phyloP scores from a whole-genome alignment of 2,329 filamentous ascomycete genomes.

The Fonsecaea erecta region DNA sequence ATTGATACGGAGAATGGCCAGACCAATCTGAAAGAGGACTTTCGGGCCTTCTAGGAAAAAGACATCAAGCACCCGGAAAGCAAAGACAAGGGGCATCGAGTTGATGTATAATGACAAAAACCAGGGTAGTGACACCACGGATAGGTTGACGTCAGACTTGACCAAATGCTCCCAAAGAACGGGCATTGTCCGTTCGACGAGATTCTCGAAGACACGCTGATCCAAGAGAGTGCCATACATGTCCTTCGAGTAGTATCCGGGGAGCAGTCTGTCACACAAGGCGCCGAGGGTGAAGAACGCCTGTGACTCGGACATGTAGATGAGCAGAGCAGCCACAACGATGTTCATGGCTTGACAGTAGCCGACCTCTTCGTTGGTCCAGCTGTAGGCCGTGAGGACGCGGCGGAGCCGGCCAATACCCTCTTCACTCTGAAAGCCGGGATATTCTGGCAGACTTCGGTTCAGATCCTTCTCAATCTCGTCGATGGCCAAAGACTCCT shows the following conservation, averaged over 20 bases:
- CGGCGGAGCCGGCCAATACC: conserved; percentile 87
- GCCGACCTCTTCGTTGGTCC: conserved; percentile 92
- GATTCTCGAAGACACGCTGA: conserved; percentile 93
- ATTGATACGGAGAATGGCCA: conserved; percentile 96
- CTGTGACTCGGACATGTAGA: conserved; percentile 96
- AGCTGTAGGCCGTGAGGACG: conserved; percentile 95
- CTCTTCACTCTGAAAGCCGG: conserved; percentile 94
- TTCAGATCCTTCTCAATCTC: conserved; percentile 99
- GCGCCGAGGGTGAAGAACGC: conserved; percentile 93
- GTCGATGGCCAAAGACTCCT: conserved; percentile 92
- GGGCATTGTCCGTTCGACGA: conserved; percentile 99
- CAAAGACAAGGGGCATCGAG: conserved; percentile 98
- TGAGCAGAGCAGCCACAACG: conserved; percentile 93
- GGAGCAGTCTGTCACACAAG: conserved; percentile 88
- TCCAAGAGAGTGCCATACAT: conserved; percentile 99
- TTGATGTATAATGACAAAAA: conserved; percentile 98
- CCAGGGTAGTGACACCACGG: conserved; percentile 96
- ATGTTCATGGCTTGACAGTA: conserved; percentile 99
- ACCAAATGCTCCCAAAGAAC: conserved; percentile 98
- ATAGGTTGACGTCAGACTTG: conserved; percentile 94
- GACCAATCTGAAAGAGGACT: conserved; percentile 92
- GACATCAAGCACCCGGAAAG: conserved; percentile 93
- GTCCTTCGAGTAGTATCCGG: conserved; percentile 96
- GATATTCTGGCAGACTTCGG: conserved; percentile 93
- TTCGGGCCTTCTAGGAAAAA: conserved; percentile 99